Percentiles rank a stretch among this genome's conserved stretches.
Conservation (phyloP, 225 moss, liverwort and hornwort species). For the Antitrichia curtipendula region DNA sequence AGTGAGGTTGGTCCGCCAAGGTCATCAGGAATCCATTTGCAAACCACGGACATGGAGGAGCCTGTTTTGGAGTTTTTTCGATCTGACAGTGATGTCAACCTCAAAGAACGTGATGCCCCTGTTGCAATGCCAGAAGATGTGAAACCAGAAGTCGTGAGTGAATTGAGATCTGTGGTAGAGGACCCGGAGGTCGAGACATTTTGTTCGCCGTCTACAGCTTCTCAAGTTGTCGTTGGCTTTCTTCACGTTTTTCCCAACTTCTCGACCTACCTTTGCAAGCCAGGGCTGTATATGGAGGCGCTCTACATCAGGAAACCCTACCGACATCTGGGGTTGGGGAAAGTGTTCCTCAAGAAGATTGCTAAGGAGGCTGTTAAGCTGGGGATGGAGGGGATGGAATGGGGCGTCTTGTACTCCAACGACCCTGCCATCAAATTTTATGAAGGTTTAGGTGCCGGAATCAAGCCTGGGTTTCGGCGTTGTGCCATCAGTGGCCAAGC, state of each 20-base stretch:
- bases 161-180: background rate
- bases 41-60: constrained; percentile 31
- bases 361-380: constrained; percentile 24
- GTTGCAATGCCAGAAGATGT: background rate
- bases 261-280: constrained; percentile 29
- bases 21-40: background rate
- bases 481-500: constrained; percentile 8
- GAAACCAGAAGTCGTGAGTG: constrained; percentile 2
- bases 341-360: constrained; percentile 19
- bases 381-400: constrained; percentile 38
- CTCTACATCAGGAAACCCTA: constrained; percentile 31
- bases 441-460: constrained; percentile 14
- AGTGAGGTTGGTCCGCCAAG: background rate
- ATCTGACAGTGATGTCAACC: constrained; percentile 18
- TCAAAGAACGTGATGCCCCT: background rate
- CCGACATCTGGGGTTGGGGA: constrained; percentile 18
- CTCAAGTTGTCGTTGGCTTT: constrained; percentile 18
- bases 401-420: constrained; percentile 11
- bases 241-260: constrained; percentile 29
- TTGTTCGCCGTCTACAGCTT: background rate
- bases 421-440: constrained; percentile 25
- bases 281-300: constrained; percentile 19
- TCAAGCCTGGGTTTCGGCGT: constrained; percentile 25
- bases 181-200: constrained; percentile 6
- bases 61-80: constrained; percentile 36